These are phyloP conservation scores for Penicillium sp. DNA, from an alignment of 2,329 filamentous ascomycete species.

Conservation along the genomic window DNA sequence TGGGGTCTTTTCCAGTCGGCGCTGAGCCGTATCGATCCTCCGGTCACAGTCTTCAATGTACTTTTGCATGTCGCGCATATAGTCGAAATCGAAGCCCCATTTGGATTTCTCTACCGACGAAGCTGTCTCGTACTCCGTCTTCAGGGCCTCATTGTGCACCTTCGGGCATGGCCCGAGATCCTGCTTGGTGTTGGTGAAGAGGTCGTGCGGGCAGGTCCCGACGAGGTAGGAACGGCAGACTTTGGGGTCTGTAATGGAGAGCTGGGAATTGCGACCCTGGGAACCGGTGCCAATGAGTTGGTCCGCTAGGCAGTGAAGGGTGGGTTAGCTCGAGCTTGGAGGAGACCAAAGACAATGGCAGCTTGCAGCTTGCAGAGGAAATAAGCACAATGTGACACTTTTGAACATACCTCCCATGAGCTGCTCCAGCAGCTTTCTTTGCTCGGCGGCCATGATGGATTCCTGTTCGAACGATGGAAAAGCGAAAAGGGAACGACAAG, in stretches of 20 bases:
- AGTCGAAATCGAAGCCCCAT: constrained; percentile 94
- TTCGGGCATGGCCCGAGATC: constrained; percentile 89
- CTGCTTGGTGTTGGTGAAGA: constrained; percentile 99
- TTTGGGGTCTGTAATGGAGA: constrained; percentile 88
- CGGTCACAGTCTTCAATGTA: constrained; percentile 97
- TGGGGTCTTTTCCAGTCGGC: constrained; percentile 91
- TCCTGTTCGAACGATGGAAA: constrained; percentile 7
- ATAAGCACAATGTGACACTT: neutral
- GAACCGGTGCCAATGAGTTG: constrained; percentile 79
- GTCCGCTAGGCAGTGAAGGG: constrained; percentile 45
- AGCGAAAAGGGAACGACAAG: constrained; percentile 10
- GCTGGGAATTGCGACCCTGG: constrained; percentile 74
- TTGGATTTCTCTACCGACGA: constrained; percentile 72
- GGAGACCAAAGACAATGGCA: constrained; percentile 8
- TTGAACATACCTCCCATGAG: constrained; percentile 62
- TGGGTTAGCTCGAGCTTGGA: constrained; percentile 30
- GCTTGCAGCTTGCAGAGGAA: constrained; percentile 9
- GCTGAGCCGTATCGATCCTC: constrained; percentile 86
- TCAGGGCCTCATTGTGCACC: constrained; percentile 84
- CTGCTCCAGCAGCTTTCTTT: constrained; percentile 98
- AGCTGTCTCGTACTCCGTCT: constrained; percentile 82
- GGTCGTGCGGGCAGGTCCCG: constrained; percentile 94
- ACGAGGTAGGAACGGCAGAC: constrained; percentile 93
- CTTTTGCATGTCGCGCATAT: constrained; percentile 92
- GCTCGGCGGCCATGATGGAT: constrained; percentile 84